A percentile compares a stretch with the other conserved stretches of the same genome.
phyloP scores from a whole-genome alignment of 495 filamentous ascomycete genomes.

The Haplographium delicatum region DNA sequence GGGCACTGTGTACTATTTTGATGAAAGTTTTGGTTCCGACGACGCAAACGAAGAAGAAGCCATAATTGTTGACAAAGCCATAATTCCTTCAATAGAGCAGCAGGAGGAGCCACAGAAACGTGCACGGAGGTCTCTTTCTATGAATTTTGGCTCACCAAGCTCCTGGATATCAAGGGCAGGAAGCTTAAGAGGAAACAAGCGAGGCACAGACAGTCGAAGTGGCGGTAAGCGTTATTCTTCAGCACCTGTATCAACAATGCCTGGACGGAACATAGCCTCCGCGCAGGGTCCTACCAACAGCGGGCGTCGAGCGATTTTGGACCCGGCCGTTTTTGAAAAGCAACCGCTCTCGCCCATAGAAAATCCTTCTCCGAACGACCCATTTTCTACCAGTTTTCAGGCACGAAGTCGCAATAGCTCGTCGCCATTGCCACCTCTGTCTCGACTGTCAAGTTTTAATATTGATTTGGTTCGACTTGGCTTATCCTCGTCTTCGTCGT shows the following conservation, averaged over 20 bases:
- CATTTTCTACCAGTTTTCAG: constrained; percentile 18
- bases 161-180: constrained; percentile 46
- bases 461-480: constrained; percentile 43
- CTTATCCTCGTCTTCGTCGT: constrained; percentile 32
- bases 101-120: constrained; percentile 23
- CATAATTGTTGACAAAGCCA: background rate
- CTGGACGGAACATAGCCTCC: constrained; percentile 13
- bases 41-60: constrained; percentile 15
- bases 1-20: constrained; percentile 7
- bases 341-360: constrained; percentile 4
- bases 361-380: constrained; percentile 14
- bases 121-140: constrained; percentile 44
- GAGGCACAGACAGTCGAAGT: constrained; percentile 26
- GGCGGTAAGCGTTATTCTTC: constrained; percentile 40
- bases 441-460: constrained; percentile 52
- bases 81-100: constrained; percentile 4
- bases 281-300: constrained; percentile 12
- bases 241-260: constrained; percentile 30
- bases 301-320: constrained; percentile 11
- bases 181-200: constrained; percentile 42
- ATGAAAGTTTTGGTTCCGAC: constrained; percentile 17
- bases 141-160: constrained; percentile 46
- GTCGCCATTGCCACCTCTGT: constrained; percentile 51
- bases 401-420: constrained; percentile 43
- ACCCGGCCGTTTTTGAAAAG: constrained; percentile 16